phyloP scores from a whole-genome alignment of 2,329 filamentous ascomycete species.

The Gnomoniopsis sp. region DNA sequence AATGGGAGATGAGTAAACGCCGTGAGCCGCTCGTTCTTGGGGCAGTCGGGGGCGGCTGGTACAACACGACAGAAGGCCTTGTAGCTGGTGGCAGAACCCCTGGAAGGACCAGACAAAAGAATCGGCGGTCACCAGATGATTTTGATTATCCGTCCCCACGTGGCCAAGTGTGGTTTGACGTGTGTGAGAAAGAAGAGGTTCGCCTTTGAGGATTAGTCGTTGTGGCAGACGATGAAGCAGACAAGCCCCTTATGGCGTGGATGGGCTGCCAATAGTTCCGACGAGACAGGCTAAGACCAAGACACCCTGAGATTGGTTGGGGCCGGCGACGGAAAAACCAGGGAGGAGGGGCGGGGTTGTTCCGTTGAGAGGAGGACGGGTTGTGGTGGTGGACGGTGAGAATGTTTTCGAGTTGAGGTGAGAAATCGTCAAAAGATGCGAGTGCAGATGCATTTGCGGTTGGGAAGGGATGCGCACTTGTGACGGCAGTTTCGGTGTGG shows the following conservation, averaged over 20 bases:
- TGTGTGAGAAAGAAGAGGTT: background rate
- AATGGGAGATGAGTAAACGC: background rate
- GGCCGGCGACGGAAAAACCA: background rate
- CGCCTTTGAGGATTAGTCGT: background rate
- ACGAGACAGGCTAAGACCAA: background rate
- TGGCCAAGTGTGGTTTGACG: too few relatives aligned
- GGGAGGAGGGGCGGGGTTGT: too few relatives aligned
- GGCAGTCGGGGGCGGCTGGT: background rate
- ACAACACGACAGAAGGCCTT: background rate
- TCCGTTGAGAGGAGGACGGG: too few relatives aligned
- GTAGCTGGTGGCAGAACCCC: background rate
- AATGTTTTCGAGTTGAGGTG: background rate
- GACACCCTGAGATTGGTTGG: background rate
- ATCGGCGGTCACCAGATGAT: too few relatives aligned
- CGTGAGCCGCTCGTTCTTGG: background rate
- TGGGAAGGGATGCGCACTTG: background rate
- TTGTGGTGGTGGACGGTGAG: too few relatives aligned
- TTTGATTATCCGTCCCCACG: too few relatives aligned
- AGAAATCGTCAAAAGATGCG: background rate
- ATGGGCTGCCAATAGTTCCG: background rate
- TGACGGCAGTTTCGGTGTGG: too few relatives aligned
- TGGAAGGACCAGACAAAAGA: too few relatives aligned
- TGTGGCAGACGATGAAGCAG: background rate
- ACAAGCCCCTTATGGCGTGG: background rate
- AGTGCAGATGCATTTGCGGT: background rate